Evolutionary conservation across 2,329 filamentous ascomycete species (phyloP).

Genomic region (Passalora sequoiae): DNA sequence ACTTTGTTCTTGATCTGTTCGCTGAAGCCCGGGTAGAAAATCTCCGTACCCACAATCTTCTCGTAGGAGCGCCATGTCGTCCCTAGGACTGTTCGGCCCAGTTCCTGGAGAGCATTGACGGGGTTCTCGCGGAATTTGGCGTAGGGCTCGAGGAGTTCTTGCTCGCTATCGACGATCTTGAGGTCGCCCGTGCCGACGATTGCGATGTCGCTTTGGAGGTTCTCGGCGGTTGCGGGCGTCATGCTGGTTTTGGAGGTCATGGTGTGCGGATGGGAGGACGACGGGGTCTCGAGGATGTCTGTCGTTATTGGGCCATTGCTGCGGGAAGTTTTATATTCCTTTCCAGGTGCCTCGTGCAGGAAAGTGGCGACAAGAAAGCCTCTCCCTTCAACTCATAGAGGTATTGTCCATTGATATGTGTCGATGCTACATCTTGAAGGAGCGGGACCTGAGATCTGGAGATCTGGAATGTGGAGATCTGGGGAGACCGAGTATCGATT

Average conservation of each 20-base stretch:
- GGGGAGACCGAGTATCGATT: no score
- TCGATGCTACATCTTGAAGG: no score
- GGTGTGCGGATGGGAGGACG: background rate
- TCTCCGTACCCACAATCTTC: constrained; percentile 78
- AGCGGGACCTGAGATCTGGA: no score
- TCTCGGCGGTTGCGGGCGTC: constrained; percentile 4
- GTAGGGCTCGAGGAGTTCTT: constrained; percentile 73
- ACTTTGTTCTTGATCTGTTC: constrained; percentile 82
- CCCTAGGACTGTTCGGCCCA: constrained; percentile 87
- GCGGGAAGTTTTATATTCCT: no score
- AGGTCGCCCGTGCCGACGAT: constrained; percentile 42
- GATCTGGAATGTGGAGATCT: no score
- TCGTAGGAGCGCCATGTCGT: constrained; percentile 96
- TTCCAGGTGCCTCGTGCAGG: no score
- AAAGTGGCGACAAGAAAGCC: no score
- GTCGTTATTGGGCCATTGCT: no score
- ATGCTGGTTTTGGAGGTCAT: constrained; percentile 10
- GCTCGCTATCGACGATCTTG: constrained; percentile 51
- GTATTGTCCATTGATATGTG: no score
- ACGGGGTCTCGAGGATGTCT: background rate
- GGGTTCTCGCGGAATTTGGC: constrained; percentile 74
- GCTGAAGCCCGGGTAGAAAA: constrained; percentile 88
- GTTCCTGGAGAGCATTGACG: constrained; percentile 80
- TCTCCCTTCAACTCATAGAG: no score
- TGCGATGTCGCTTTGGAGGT: constrained; percentile 38